Evolutionary conservation across 257 asterid species (phyloP), one percentile per base, ranked within the genome.

Genomic region (Solanum gracilifrons): DNA sequence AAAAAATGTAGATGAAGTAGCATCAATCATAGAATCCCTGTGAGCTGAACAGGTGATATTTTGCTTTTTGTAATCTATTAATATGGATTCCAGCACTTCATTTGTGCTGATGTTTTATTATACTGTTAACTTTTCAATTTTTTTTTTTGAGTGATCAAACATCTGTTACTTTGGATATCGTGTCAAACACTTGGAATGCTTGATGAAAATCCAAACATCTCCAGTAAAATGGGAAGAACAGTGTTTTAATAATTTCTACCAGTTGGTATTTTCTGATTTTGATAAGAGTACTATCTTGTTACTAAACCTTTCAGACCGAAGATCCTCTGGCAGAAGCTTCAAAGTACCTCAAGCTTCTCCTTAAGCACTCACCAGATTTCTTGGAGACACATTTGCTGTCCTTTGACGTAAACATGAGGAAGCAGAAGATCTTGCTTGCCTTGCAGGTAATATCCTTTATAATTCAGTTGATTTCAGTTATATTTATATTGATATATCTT

Each of bases 301-400:
- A 1, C 85, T 82, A 48, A 82, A 82, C 41, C 43, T 82, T 82
- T 90, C 91, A 97, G 99, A 96, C 95, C 86, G 99, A 96, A 91
- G 99, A 96, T 90, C 98, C 99, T 85, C 84, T 97, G 90, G 86
- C 87, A 80, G 99, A 97, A 94, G 99, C 99, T 73, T 95, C 99
- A 23, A 97, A 94, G 92, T 97, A 94, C 93, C 92, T 95, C 95
- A 96, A 97, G 93, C 96, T 94, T 60, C 99, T 97, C 82, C 99
- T 96, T 94, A 93, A 94, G 92, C 98, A 97, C 86, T 97, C 99
- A 73, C 91, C 98, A 87, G 94, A 97, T 87, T 90, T 87, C 87
- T 90, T 95, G 88, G 97, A 95, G 91, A 96, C 99, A 18, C 99
- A 97, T 90, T 89, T 94, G 75, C 93, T 95, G 75, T 95, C 98